A percentile compares a stretch with the other conserved stretches of the same genome.
phyloP scores from a whole-genome alignment of 352 stramenopile species.

The Sclerospora graminicola region DNA sequence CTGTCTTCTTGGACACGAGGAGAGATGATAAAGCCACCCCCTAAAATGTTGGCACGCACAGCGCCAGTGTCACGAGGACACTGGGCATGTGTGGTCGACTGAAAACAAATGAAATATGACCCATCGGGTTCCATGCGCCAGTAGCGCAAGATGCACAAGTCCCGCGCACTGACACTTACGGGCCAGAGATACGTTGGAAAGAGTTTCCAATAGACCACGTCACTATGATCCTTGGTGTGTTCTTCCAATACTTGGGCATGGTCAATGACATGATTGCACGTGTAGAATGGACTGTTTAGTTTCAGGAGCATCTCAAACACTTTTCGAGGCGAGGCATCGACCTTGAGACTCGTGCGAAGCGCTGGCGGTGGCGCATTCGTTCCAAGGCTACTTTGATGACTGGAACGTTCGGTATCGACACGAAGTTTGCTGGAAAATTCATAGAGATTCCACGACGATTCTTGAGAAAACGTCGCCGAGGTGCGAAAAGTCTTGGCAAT shows the following conservation, averaged over 20 bases:
- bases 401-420: constrained; percentile 50
- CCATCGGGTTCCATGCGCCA: constrained; percentile 75
- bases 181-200: constrained; percentile 64
- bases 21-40: constrained; percentile 67
- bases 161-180: constrained; percentile 47
- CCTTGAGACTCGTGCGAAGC: constrained; percentile 60
- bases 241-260: constrained; percentile 49
- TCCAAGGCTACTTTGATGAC: constrained; percentile 27
- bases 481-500: constrained; percentile 74
- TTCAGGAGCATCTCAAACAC: constrained; percentile 77
- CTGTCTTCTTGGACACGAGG: constrained; percentile 34
- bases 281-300: constrained; percentile 61
- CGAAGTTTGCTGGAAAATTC: constrained; percentile 63
- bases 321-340: constrained; percentile 47
- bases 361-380: constrained; percentile 34
- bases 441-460: constrained; percentile 66
- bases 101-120: constrained; percentile 80
- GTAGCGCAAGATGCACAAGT: constrained; percentile 70
- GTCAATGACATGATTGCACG: constrained; percentile 65
- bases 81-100: constrained; percentile 62
- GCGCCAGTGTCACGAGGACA: constrained; percentile 27
- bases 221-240: constrained; percentile 56
- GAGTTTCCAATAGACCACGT: constrained; percentile 74
- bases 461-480: constrained; percentile 67
- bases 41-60: constrained; percentile 55